Base-by-base conservation (phyloP, 2,329 filamentous ascomycete species). In the Penicillium expansum region DNA sequence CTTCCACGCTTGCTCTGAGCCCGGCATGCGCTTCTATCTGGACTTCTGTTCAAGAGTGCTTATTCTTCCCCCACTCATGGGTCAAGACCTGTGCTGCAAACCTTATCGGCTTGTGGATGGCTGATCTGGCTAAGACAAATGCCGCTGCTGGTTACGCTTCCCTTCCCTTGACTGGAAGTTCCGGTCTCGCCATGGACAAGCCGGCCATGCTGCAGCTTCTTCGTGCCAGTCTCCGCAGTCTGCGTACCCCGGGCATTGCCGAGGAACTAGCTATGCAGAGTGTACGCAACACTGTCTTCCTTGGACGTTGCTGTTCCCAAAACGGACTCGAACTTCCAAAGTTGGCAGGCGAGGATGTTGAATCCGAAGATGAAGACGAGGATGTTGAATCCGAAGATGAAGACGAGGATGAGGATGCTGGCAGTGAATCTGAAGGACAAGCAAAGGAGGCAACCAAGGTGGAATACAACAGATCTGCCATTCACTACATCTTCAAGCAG, bases 221-320 rank as follows among this genome's bases (percentile, higher is more conserved):
- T 77, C 74, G 84, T 77, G 70, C 82, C 80, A 73, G 84, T 81
- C 59, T 86, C 58, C 73, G 78, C 59, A 80, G 81, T 45, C 76
- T 96, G 43, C 85, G 85, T 47, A 84, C 83, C 0, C 80, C 83
- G 0, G 83, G 82, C 50, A 73, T 93, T 8, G 86, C 87, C 16
- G 88, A 94, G 67, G 82, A 86, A 10, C 79, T 97, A n/a, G 90
- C 90, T 1, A 81, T 85, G 41, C 91, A 96, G 70, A 86, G 86
- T 13, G 85, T 90, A 4, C 89, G 91, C 62, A 91, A 96, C 61
- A 79, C 96, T 35, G 82, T 93, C 37, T 96, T 96, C 79, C 79
- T 99, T 0, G 90, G 87, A 41, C 85, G 81, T 58, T 86, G 78
- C 67, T 83, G 84, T 57, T 82, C 82, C 14, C 82, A 82, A 33